phyloP scores from a whole-genome alignment of 805 yeast species.

The Candida glaebosa region DNA sequence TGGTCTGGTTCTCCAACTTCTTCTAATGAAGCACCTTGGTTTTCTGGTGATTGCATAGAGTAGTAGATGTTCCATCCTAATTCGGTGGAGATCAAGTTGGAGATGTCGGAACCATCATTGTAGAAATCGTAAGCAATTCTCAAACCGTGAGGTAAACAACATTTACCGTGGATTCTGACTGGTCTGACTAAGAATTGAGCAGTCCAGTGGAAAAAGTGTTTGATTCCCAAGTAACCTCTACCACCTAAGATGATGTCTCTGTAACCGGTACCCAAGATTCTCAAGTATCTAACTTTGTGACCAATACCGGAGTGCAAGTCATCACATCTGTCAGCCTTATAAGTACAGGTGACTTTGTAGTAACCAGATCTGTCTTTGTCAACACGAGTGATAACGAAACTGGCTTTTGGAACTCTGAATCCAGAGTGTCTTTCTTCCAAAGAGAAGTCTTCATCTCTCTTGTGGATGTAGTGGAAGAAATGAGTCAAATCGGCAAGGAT shows the following conservation, averaged over 20 bases:
- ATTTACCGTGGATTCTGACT: conserved; percentile 12
- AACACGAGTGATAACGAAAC: conserved; percentile 21
- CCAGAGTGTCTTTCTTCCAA: no score
- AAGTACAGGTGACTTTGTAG: conserved; percentile 20
- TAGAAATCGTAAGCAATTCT: conserved; percentile 13
- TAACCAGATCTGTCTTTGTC: conserved; percentile 16
- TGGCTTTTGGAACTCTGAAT: conserved; percentile 17
- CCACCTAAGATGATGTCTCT: conserved; percentile 12
- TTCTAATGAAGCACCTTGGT: neutral
- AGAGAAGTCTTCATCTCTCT: neutral
- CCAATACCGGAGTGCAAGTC: conserved; percentile 12
- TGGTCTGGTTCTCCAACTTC: neutral
- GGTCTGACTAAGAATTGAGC: conserved; percentile 19
- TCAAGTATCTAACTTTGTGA: conserved; percentile 15
- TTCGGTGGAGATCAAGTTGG: neutral
- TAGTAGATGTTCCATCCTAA: neutral
- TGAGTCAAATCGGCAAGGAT: neutral
- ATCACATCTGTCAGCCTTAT: conserved; percentile 19
- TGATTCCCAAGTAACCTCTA: conserved; percentile 9
- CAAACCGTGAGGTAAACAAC: conserved; percentile 24
- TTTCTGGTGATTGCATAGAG: neutral
- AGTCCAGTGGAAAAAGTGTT: conserved; percentile 19
- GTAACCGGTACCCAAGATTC: conserved; percentile 20
- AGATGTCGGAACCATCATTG: conserved; percentile 6
- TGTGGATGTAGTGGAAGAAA: neutral